These are phyloP conservation scores for Hibiscus tridactylites DNA, from an alignment of 345 rosid species.

Conservation along the genomic window DNA sequence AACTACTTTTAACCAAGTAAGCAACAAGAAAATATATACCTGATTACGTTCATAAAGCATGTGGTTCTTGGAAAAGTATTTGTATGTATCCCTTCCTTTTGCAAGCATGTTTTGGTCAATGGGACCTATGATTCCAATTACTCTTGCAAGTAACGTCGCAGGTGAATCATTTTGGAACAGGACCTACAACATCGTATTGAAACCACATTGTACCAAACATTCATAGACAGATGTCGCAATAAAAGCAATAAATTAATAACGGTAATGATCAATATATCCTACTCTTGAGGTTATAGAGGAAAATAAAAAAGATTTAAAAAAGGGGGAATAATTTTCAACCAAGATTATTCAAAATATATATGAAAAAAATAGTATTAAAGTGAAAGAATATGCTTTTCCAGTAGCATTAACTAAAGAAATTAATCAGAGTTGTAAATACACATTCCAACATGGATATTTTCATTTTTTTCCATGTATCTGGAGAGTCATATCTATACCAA, in stretches of 20 bases:
- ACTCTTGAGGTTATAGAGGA: background rate
- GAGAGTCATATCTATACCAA: no score
- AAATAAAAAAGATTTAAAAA: background rate
- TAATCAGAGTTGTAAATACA: background rate
- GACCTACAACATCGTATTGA: slow-evolving; percentile 41
- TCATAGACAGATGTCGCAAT: no score
- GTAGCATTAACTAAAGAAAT: background rate
- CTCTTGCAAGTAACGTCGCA: slow-evolving; percentile 85
- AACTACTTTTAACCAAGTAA: background rate
- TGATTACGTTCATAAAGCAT: slow-evolving; percentile 94
- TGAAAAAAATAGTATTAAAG: background rate
- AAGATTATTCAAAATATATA: background rate
- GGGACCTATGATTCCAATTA: slow-evolving; percentile 75
- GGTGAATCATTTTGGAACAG: slow-evolving; percentile 99
- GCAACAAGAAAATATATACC: slow-evolving; percentile 29
- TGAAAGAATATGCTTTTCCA: background rate
- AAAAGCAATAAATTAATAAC: no score
- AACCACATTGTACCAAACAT: background rate
- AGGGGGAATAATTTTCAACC: background rate
- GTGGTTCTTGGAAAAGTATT: slow-evolving; percentile 85
- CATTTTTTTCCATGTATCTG: no score
- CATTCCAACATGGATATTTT: background rate
- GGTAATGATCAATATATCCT: no score
- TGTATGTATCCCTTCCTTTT: slow-evolving; percentile 89
- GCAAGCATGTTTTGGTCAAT: slow-evolving; percentile 78